Evolutionary conservation across 2,329 filamentous ascomycete species (phyloP).

Genomic region (Apiospora arundinis): DNA sequence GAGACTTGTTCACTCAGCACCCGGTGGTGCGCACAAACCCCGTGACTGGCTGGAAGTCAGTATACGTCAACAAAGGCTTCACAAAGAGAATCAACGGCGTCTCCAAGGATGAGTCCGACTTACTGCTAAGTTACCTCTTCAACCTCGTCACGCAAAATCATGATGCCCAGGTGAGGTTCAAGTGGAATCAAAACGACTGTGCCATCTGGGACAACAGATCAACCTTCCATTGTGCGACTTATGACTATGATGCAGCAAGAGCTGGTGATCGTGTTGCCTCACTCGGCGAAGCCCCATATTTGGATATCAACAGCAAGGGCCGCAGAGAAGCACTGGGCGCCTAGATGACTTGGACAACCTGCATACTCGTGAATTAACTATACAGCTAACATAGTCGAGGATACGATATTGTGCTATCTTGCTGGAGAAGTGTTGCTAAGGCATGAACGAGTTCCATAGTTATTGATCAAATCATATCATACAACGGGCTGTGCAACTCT

Average conservation of each 20-base stretch:
- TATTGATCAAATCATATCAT: neutral
- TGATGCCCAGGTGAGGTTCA: constrained; percentile 61
- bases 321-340: constrained; percentile 46
- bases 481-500: neutral
- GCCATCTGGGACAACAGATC: constrained; percentile 72
- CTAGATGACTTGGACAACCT: neutral
- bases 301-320: constrained; percentile 50
- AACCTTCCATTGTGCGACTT: constrained; percentile 61
- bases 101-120: constrained; percentile 59
- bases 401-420: neutral
- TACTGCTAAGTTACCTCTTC: constrained; percentile 55
- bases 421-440: neutral
- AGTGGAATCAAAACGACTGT: constrained; percentile 58
- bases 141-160: constrained; percentile 60
- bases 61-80: constrained; percentile 58
- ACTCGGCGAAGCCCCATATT: constrained; percentile 55
- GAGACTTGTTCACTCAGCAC: constrained; percentile 55
- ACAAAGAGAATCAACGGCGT: constrained; percentile 62
- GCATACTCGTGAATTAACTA: neutral
- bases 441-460: neutral
- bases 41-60: constrained; percentile 63
- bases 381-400: neutral
- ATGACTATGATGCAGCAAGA: constrained; percentile 61
- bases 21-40: constrained; percentile 66
- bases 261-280: constrained; percentile 53